Percentiles rank a stretch among this genome's conserved stretches.
Conservation (phyloP, 1,284 basidiomycete species). For the Trichosporon ovoides region DNA sequence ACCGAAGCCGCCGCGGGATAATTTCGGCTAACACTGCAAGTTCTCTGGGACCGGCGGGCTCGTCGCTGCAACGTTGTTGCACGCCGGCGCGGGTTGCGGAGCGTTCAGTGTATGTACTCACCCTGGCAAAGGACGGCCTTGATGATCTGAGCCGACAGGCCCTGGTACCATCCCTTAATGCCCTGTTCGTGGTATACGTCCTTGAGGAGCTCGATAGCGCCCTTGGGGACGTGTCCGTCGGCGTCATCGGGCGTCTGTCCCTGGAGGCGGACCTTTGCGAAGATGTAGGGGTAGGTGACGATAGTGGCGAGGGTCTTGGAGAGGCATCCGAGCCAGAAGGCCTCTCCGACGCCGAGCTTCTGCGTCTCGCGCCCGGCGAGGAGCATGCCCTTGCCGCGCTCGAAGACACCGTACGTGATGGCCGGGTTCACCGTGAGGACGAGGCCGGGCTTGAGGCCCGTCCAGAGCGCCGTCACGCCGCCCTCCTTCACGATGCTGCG, state of each 20-base stretch:
- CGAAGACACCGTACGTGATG: slow-evolving; percentile 95
- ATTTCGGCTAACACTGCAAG: too few species aligned
- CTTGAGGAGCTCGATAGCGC: slow-evolving; percentile 55
- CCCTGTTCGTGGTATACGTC: slow-evolving; percentile 72
- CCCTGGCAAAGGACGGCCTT: slow-evolving; percentile 59
- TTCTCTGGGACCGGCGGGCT: too few species aligned
- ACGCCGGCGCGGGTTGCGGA: too few species aligned
- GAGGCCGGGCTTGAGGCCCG: slow-evolving; percentile 84
- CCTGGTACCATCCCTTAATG: slow-evolving; percentile 91
- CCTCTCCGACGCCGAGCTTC: slow-evolving; percentile 58
- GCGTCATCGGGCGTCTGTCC: slow-evolving; percentile 52
- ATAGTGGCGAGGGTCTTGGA: slow-evolving; percentile 95
- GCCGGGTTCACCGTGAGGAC: slow-evolving; percentile 96
- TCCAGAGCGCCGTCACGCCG: slow-evolving; percentile 86
- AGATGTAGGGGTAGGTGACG: slow-evolving; percentile 57
- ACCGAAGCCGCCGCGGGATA: too few species aligned
- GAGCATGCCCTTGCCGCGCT: slow-evolving; percentile 66
- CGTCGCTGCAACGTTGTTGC: too few species aligned
- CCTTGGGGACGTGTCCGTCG: slow-evolving; percentile 35
- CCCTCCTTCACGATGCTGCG: slow-evolving; percentile 87
- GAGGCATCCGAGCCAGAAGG: slow-evolving; percentile 83
- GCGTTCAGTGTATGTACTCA: slow-evolving; percentile 16
- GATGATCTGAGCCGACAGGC: slow-evolving; percentile 59
- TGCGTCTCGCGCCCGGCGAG: slow-evolving; percentile 44
- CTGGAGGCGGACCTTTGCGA: slow-evolving; percentile 89